phyloP scores from a whole-genome alignment of 352 stramenopile genomes.

The Phytophthora tubulina region DNA sequence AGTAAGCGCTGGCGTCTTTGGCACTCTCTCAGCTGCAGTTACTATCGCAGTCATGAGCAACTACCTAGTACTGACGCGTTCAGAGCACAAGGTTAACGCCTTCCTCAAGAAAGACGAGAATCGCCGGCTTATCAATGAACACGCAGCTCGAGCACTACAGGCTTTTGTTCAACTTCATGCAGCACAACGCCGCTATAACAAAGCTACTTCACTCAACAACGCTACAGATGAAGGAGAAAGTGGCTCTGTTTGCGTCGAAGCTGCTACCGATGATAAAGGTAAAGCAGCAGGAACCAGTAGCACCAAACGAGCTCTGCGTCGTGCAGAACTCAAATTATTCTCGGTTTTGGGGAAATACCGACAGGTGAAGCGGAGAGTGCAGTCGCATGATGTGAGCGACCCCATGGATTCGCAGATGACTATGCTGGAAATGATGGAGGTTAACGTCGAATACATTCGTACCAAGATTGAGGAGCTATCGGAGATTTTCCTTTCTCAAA shows the following conservation, averaged over 20 bases:
- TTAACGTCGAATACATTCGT: constrained; percentile 86
- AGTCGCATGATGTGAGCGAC: constrained; percentile 75
- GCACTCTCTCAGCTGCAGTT: constrained; percentile 67
- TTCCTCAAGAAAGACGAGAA: constrained; percentile 85
- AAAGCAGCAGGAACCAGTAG: constrained; percentile 14
- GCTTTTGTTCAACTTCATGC: constrained; percentile 67
- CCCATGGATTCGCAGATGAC: constrained; percentile 87
- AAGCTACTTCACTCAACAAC: background rate
- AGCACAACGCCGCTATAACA: constrained; percentile 46
- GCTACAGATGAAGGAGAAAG: constrained; percentile 8
- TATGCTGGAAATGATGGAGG: constrained; percentile 89
- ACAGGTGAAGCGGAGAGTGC: constrained; percentile 65
- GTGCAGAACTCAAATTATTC: constrained; percentile 72
- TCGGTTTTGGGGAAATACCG: constrained; percentile 65
- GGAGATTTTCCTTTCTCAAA: constrained; percentile 41
- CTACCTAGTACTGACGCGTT: constrained; percentile 77
- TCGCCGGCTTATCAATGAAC: constrained; percentile 62
- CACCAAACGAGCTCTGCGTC: constrained; percentile 34
- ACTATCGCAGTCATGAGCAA: constrained; percentile 84
- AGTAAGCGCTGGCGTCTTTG: constrained; percentile 59
- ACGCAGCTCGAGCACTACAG: constrained; percentile 70
- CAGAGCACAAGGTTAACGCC: constrained; percentile 83
- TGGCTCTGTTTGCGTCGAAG: constrained; percentile 1
- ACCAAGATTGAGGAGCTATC: constrained; percentile 82
- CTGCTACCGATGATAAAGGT: constrained; percentile 2